Percentiles rank a stretch among this genome's conserved stretches.
Conservation (phyloP, 2,329 filamentous ascomycete species). For the Colletotrichum tofieldiae region DNA sequence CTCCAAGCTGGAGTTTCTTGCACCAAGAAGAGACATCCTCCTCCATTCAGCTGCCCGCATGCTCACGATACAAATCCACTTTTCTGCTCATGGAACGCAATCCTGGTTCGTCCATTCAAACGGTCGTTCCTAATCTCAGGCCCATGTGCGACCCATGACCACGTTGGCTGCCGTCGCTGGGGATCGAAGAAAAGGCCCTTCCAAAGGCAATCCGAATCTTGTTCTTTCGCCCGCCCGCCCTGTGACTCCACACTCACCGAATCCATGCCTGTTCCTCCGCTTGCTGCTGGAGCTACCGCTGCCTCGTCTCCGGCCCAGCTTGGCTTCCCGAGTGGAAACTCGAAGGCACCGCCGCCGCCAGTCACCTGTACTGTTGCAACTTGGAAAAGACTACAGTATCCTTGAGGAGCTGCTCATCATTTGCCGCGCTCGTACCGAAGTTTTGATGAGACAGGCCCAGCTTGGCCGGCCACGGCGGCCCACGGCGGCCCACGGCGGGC, state of each 20-base stretch:
- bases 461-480: slow-evolving; percentile 30
- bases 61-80: slow-evolving; percentile 2
- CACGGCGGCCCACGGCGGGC: slow-evolving; percentile 27
- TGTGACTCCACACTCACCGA: slow-evolving; percentile 27
- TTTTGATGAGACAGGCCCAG: slow-evolving; percentile 33
- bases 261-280: slow-evolving; percentile 29
- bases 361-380: background rate
- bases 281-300: slow-evolving; percentile 8
- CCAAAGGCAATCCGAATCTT: slow-evolving; percentile 31
- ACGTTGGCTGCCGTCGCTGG: slow-evolving; percentile 43
- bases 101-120: slow-evolving; percentile 38
- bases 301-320: slow-evolving; percentile 23
- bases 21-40: slow-evolving; percentile 9
- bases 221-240: slow-evolving; percentile 13
- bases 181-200: slow-evolving; percentile 23
- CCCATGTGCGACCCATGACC: slow-evolving; percentile 43
- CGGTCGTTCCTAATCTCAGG: slow-evolving; percentile 43
- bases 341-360: background rate
- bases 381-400: slow-evolving; percentile 36
- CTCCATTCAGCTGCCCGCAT: slow-evolving; percentile 22
- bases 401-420: slow-evolving; percentile 20
- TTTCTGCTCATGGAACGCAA: slow-evolving; percentile 16
- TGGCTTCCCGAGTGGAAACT: slow-evolving; percentile 1
- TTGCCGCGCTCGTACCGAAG: slow-evolving; percentile 29
- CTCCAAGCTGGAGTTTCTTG: slow-evolving; percentile 8